These are phyloP conservation scores for Lavandula angustifolia DNA, from an alignment of 257 asterid species.

Conservation along the genomic window DNA sequence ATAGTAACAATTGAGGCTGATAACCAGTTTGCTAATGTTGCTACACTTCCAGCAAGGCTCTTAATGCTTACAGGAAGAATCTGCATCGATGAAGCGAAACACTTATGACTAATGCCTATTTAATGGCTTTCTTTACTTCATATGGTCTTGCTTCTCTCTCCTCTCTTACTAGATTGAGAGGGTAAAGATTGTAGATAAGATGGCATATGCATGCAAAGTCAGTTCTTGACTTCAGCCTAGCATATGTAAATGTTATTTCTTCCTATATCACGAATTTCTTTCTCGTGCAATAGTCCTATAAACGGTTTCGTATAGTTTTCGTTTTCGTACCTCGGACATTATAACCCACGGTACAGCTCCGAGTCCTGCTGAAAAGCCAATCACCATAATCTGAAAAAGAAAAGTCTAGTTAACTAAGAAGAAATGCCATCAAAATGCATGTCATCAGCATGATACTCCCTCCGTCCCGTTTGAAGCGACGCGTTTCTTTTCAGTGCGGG, in stretches of 20 bases:
- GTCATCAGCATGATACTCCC: not conserved
- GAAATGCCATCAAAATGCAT: constrained; percentile 5
- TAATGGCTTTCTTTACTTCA: too few relatives aligned
- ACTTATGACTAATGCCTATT: too few relatives aligned
- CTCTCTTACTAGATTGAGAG: too few relatives aligned
- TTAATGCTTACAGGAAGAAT: constrained; percentile 88
- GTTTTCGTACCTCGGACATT: constrained; percentile 79
- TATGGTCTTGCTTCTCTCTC: too few relatives aligned
- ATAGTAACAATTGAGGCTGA: constrained; percentile 69
- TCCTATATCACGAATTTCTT: too few relatives aligned
- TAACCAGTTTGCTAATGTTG: constrained; percentile 85
- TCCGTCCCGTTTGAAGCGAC: too few relatives aligned
- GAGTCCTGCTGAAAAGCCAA: constrained; percentile 79
- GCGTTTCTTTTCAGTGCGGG: too few relatives aligned
- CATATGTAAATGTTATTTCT: too few relatives aligned
- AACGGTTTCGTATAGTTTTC: not conserved
- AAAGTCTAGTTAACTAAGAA: constrained; percentile 9
- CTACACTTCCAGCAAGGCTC: constrained; percentile 92
- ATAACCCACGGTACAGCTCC: constrained; percentile 90
- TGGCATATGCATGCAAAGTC: too few relatives aligned
- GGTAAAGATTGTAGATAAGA: too few relatives aligned
- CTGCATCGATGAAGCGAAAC: constrained; percentile 44
- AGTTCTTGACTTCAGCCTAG: too few relatives aligned
- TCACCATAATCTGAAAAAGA: constrained; percentile 64
- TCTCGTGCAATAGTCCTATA: not conserved